Evolutionary conservation across 2,329 filamentous ascomycete species (phyloP).

Genomic region (Metarhizium anisopliae): DNA sequence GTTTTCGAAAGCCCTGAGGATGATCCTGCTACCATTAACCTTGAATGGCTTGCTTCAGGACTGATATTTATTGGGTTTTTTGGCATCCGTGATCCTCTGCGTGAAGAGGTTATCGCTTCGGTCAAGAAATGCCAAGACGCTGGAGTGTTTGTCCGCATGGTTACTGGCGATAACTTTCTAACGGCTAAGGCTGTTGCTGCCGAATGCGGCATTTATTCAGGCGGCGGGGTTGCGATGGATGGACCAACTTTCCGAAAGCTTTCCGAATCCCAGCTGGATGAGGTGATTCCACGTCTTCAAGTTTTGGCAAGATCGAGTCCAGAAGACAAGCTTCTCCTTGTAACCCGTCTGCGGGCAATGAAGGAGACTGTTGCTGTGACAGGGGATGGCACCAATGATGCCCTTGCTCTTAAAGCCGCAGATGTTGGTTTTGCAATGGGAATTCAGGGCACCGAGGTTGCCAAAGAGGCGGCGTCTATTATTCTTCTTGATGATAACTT

Average conservation of each 20-base stretch:
- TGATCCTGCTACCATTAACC: constrained; percentile 23
- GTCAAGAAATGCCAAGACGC: constrained; percentile 54
- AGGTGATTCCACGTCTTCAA: constrained; percentile 52
- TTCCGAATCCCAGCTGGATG: constrained; percentile 36
- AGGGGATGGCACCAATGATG: constrained; percentile 59
- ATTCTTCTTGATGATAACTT: constrained; percentile 60
- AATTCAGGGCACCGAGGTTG: constrained; percentile 56
- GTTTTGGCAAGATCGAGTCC: constrained; percentile 62
- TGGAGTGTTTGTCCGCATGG: constrained; percentile 58
- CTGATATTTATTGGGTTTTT: constrained; percentile 38
- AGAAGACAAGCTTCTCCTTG: constrained; percentile 59
- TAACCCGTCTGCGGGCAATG: constrained; percentile 54
- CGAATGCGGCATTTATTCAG: constrained; percentile 31
- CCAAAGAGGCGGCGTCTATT: constrained; percentile 57
- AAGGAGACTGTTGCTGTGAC: constrained; percentile 60
- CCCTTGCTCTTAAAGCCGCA: constrained; percentile 54
- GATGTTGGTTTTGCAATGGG: constrained; percentile 63
- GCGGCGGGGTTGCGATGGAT: constrained; percentile 60
- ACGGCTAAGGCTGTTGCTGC: constrained; percentile 34
- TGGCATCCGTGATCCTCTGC: constrained; percentile 60
- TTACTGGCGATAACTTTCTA: constrained; percentile 42
- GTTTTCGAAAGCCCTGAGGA: constrained; percentile 41
- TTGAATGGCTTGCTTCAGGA: constrained; percentile 37
- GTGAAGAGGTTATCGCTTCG: constrained; percentile 51
- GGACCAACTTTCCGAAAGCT: constrained; percentile 47